Evolutionary conservation across 208 protist genomes (phyloP), one percentile per base, ranked within the genome.

Genomic region (Acanthamoeba royreba): DNA sequence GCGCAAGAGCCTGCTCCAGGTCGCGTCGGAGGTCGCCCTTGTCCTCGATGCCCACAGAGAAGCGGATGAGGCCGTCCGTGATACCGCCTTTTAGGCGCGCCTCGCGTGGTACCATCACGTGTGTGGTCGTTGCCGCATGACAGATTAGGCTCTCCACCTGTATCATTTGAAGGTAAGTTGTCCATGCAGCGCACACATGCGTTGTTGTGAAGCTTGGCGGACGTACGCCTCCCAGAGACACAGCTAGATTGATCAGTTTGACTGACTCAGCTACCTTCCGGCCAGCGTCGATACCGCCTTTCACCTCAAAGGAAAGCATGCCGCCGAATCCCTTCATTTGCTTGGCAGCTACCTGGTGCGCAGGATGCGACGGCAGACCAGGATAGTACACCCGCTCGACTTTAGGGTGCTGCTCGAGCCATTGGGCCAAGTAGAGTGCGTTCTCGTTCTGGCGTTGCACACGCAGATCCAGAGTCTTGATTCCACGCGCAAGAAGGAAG

Each of bases 391-490:
- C 95, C 31, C 96, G 94, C n/a, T 96, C 97, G 52, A 99, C 96
- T 38, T 98, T 95, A 31, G 96, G 95, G 25, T 98, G 94, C 22
- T 93, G 86, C 69, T 94, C 94, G 2, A 98, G 87, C 74, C 94
- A 96, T 28, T 94, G 46, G 40, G 95, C 96, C 17, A 99, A 96
- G n/a, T 96, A 96, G 4, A 98, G 93, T 49, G 98, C 98, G 95
- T 98, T 99, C 46, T 98, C 93, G 93, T 98, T 95, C 91, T 98
- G 98, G 86, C 96, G 96, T 91, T 58, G 47, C 92, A 99, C 98
- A 53, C 98, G 97, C 81, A 99, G 93, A 4, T 98, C 96, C 0
- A 99, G 96, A 15, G 98, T 99, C 96, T 99, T 98, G 33, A 99
- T 90, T 74, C 98, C 98, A 90, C 98, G 98, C 19, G 98, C 86